phyloP scores from a whole-genome alignment of 2,329 filamentous ascomycete species.

The Emericellopsis atlantica region DNA sequence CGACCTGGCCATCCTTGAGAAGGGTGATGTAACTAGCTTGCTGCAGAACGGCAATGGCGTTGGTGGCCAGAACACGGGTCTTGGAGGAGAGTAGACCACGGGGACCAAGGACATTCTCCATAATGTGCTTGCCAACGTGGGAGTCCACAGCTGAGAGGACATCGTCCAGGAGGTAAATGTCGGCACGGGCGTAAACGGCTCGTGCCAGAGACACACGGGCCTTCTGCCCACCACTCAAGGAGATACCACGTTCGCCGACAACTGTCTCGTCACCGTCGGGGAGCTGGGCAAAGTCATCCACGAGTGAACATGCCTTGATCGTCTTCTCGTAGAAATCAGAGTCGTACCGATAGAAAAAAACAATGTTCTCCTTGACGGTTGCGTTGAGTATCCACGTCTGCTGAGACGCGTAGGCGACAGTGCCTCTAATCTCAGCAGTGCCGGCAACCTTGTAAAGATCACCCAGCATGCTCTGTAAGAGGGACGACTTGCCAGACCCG shows the following conservation, averaged over 20 bases:
- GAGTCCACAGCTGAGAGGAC: constrained; percentile 96
- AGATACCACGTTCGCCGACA: constrained; percentile 93
- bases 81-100: constrained; percentile 74
- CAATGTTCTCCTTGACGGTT: constrained; percentile 90
- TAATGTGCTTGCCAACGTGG: constrained; percentile 88
- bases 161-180: constrained; percentile 90
- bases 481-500: constrained; percentile 88
- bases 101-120: constrained; percentile 82
- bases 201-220: constrained; percentile 83
- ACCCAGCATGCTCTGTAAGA: constrained; percentile 78
- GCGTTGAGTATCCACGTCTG: constrained; percentile 96
- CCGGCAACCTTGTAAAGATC: constrained; percentile 86
- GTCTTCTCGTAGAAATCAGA: constrained; percentile 90
- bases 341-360: constrained; percentile 92
- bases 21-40: constrained; percentile 84
- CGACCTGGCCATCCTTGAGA: constrained; percentile 68
- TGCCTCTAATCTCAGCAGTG: constrained; percentile 69
- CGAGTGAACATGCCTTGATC: constrained; percentile 76
- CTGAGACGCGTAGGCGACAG: constrained; percentile 84
- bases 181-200: constrained; percentile 92
- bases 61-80: constrained; percentile 87
- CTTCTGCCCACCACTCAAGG: constrained; percentile 90
- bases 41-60: constrained; percentile 81
- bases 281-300: constrained; percentile 82
- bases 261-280: constrained; percentile 95